Conservation (phyloP, 2,329 filamentous ascomycete genomes). For the Phaeosphaeriaceae sp. region DNA sequence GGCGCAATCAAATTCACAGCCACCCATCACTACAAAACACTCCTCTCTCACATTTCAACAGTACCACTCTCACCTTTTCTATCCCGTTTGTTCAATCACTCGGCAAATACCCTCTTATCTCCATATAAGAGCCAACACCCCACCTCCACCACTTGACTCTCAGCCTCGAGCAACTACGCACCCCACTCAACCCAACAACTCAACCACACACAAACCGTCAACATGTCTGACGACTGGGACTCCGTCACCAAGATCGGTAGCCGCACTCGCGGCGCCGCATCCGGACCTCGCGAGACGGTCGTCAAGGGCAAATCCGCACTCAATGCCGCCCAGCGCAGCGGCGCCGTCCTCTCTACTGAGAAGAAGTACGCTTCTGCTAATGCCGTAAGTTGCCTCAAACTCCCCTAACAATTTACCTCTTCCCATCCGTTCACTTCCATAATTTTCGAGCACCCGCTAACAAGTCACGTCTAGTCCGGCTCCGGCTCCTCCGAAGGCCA, state of each 20-base stretch:
- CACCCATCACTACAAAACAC: conserved; percentile 6
- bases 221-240: conserved; percentile 85
- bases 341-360: conserved; percentile 80
- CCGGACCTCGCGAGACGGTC: conserved; percentile 79
- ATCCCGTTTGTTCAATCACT: no score
- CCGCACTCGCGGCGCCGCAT: conserved; percentile 76
- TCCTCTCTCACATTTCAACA: no score
- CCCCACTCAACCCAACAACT: conserved; percentile 8
- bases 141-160: neutral
- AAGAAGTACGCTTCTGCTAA: conserved; percentile 89
- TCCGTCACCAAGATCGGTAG: conserved; percentile 90
- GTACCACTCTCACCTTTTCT: no score
- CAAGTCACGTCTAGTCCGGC: conserved; percentile 7
- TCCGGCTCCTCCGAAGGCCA: conserved; percentile 74
- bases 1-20: conserved; percentile 11
- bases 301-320: conserved; percentile 83
- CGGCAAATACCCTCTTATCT: neutral
- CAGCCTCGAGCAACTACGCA: conserved; percentile 5
- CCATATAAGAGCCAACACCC: neutral
- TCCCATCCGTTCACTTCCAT: no score
- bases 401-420: no score
- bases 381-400: conserved; percentile 66
- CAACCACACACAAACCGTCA: conserved; percentile 25
- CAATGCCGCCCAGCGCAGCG: conserved; percentile 87
- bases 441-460: neutral